A percentile compares a stretch with the other conserved stretches of the same genome.
phyloP scores from a whole-genome alignment of 2,329 filamentous ascomycete genomes.

The Exophiala lecanii-corni region DNA sequence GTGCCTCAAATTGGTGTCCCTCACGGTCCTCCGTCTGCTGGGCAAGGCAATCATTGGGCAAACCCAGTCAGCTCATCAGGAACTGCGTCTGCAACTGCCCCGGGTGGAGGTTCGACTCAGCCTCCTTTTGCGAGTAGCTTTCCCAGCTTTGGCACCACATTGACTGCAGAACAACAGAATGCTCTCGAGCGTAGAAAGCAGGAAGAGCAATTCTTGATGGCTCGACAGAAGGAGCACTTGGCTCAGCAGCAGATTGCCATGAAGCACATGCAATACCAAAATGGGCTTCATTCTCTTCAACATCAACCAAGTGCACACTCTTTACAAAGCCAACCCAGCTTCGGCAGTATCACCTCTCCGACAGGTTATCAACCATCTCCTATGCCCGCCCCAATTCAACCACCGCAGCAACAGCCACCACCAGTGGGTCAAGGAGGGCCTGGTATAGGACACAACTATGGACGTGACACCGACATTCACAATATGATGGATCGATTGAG shows the following conservation, averaged over 20 bases:
- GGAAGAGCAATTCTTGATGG: conserved; percentile 95
- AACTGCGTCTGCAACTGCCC: conserved; percentile 39
- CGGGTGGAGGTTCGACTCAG: conserved; percentile 60
- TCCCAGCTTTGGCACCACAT: conserved; percentile 90
- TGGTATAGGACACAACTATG: conserved; percentile 8
- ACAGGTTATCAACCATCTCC: conserved; percentile 61
- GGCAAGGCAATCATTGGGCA: conserved; percentile 27
- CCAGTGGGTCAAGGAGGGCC: conserved; percentile 8
- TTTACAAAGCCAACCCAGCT: conserved; percentile 93
- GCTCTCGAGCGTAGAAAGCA: conserved; percentile 94
- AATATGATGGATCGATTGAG: conserved; percentile 62
- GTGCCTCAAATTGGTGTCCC: conserved; percentile 95
- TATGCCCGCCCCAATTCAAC: conserved; percentile 56
- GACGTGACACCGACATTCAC: conserved; percentile 66
- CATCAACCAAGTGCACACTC: conserved; percentile 95
- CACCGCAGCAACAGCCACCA: conserved; percentile 37
- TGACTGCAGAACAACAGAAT: conserved; percentile 97
- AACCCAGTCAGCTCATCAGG: conserved; percentile 16
- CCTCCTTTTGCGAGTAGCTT: conserved; percentile 92
- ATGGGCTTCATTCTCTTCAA: conserved; percentile 62
- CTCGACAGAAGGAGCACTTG: conserved; percentile 88
- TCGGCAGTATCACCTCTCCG: conserved; percentile 89
- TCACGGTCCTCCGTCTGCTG: conserved; percentile 59
- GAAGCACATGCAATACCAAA: conserved; percentile 65
- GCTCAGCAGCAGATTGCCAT: conserved; percentile 76